phyloP scores from a whole-genome alignment of 352 stramenopile species.

The Phytophthora litchii region DNA sequence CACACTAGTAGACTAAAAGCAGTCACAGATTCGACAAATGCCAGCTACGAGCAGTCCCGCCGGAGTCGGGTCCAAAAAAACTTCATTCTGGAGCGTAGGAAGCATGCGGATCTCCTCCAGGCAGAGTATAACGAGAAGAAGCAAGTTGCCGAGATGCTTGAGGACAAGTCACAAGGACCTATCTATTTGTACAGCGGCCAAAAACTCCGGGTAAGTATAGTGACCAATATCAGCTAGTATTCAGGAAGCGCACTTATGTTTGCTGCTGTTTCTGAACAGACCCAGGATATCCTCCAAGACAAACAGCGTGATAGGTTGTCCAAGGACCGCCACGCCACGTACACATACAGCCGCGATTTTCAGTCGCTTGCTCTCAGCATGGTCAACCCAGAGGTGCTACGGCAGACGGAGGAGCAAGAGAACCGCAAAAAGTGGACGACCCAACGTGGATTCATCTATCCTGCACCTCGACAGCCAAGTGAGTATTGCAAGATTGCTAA shows the following conservation, averaged over 20 bases:
- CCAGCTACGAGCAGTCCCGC: conserved; percentile 60
- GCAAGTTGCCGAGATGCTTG: conserved; percentile 30
- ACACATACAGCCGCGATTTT: conserved; percentile 90
- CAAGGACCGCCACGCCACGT: conserved; percentile 48
- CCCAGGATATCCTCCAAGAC: conserved; percentile 86
- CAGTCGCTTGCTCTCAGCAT: conserved; percentile 85
- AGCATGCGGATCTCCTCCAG: conserved; percentile 33
- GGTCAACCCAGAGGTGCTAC: conserved; percentile 71
- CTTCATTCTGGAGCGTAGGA: conserved; percentile 59
- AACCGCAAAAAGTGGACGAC: conserved; percentile 81
- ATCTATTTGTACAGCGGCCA: conserved; percentile 91
- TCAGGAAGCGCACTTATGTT: conserved; percentile 1
- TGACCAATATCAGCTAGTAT: neutral
- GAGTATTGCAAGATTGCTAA: conserved; percentile 81
- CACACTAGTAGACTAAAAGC: conserved; percentile 54
- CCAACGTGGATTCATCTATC: conserved; percentile 88
- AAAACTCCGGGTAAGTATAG: conserved; percentile 68
- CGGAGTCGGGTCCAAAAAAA: conserved; percentile 57
- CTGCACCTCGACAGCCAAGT: conserved; percentile 53
- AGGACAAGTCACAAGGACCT: conserved; percentile 36
- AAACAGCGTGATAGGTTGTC: conserved; percentile 68
- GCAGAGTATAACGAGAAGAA: conserved; percentile 49
- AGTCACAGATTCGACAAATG: conserved; percentile 75
- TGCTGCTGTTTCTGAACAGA: conserved; percentile 37
- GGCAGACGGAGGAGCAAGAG: conserved; percentile 53